Evolutionary conservation across 1,284 basidiomycete species (phyloP).

Genomic region (Tilletia caries): DNA sequence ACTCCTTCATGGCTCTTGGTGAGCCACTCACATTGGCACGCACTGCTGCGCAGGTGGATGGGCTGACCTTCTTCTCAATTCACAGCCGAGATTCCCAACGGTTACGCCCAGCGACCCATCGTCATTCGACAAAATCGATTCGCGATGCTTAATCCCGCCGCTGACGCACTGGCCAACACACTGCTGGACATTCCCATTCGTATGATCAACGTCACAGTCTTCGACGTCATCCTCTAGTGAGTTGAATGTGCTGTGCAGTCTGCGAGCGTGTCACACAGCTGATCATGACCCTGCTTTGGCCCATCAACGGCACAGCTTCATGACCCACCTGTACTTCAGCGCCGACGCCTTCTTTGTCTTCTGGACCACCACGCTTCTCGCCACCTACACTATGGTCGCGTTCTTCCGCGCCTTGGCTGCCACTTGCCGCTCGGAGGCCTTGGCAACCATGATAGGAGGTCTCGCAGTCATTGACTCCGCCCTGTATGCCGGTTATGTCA

Average conservation of each 20-base stretch:
- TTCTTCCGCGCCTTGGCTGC: constrained; percentile 41
- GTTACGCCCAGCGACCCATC: constrained; percentile 40
- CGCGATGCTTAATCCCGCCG: constrained; percentile 40
- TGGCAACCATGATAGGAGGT: constrained; percentile 40
- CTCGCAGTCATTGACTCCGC: constrained; percentile 36
- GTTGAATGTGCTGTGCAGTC: not conserved
- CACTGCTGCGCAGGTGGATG: not conserved
- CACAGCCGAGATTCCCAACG: constrained; percentile 34
- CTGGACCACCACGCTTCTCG: constrained; percentile 25
- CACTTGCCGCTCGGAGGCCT: constrained; percentile 24
- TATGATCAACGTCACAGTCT: constrained; percentile 25
- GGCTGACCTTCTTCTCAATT: not conserved
- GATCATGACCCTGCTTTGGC: too few species aligned
- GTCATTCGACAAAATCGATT: constrained; percentile 41
- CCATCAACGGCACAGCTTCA: constrained; percentile 28
- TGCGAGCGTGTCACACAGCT: not conserved
- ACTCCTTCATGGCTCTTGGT: constrained; percentile 57
- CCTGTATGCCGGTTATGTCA: constrained; percentile 42
- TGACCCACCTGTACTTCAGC: constrained; percentile 31
- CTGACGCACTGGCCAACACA: constrained; percentile 34
- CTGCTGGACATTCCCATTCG: constrained; percentile 44
- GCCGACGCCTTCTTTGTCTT: constrained; percentile 45
- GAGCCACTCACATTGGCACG: not conserved
- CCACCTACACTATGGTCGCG: constrained; percentile 39
- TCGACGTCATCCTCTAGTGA: constrained; percentile 37